Evolutionary conservation across 257 asterid genomes (phyloP).

Genomic region (Solanum acaule): DNA sequence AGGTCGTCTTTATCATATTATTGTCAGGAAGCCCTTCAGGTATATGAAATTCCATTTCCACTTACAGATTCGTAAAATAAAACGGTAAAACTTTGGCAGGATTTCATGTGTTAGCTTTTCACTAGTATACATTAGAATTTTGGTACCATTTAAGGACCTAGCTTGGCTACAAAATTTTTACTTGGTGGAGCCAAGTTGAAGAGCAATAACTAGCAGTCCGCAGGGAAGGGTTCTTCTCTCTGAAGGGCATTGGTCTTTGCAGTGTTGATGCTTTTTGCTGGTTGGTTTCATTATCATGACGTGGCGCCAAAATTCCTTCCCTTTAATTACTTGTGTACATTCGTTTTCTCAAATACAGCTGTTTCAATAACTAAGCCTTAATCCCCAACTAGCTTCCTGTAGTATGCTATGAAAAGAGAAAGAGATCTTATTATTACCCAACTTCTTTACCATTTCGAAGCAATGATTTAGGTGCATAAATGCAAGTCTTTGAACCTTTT

Average conservation of each 20-base stretch:
- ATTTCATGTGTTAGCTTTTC: not conserved
- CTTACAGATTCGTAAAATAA: not conserved
- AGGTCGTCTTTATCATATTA: slow-evolving; percentile 94
- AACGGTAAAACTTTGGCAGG: not conserved
- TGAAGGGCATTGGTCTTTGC: not conserved
- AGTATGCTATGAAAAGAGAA: not conserved
- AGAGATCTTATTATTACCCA: not conserved
- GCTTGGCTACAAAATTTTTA: not conserved
- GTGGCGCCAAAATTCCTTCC: not conserved
- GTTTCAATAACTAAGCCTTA: not conserved
- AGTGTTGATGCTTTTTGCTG: not conserved
- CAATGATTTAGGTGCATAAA: not conserved
- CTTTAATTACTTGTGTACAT: not conserved
- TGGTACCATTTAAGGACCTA: not conserved
- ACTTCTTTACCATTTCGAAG: not conserved
- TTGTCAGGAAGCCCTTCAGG: slow-evolving; percentile 94
- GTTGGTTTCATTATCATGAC: not conserved
- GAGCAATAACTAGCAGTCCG: not conserved
- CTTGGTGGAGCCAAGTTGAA: not conserved
- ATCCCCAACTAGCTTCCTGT: not conserved
- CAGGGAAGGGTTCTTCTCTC: not conserved
- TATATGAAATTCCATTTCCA: slow-evolving; percentile 4
- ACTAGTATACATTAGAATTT: not conserved
- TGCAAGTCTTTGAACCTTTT: not conserved
- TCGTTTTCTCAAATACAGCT: not conserved